Evolutionary conservation across 2,329 filamentous ascomycete genomes (phyloP).

Genomic region (Botrytis porri): DNA sequence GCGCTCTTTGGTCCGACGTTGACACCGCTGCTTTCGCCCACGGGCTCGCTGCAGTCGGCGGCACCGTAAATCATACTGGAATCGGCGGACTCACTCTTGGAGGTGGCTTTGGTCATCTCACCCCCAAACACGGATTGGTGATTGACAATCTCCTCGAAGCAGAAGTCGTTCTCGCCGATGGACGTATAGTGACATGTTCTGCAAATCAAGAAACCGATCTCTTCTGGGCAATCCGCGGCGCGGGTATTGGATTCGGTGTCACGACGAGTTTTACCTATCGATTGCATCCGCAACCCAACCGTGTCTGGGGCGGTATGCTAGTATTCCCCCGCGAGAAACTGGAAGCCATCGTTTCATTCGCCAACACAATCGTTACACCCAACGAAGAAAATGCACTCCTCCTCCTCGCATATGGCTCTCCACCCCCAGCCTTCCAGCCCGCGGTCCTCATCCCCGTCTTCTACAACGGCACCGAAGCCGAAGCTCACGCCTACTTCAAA

Average conservation of each 20-base stretch:
- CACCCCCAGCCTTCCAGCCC: slow-evolving; percentile 18
- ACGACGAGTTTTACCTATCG: slow-evolving; percentile 19
- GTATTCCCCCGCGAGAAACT: slow-evolving; percentile 24
- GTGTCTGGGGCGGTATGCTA: slow-evolving; percentile 24
- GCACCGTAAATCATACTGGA: slow-evolving; percentile 17
- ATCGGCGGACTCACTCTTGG: slow-evolving; percentile 18
- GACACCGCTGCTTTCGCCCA: slow-evolving; percentile 18
- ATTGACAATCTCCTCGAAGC: slow-evolving; percentile 21
- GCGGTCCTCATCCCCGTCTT: slow-evolving; percentile 30
- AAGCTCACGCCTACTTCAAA: slow-evolving; percentile 35
- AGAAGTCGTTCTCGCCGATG: slow-evolving; percentile 12
- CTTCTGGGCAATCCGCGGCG: slow-evolving; percentile 45
- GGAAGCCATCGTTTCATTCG: slow-evolving; percentile 22
- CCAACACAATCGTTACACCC: slow-evolving; percentile 20
- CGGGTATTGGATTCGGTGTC: slow-evolving; percentile 12
- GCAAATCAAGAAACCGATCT: slow-evolving; percentile 46
- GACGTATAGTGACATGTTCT: slow-evolving; percentile 43
- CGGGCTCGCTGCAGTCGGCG: slow-evolving; percentile 16
- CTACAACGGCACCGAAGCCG: slow-evolving; percentile 39
- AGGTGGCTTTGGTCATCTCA: slow-evolving; percentile 16
- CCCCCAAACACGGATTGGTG: slow-evolving; percentile 14
- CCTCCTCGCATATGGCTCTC: slow-evolving; percentile 18
- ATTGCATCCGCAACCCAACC: slow-evolving; percentile 45
- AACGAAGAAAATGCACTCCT: slow-evolving; percentile 14
- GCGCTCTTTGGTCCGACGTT: slow-evolving; percentile 23